phyloP scores from a whole-genome alignment of 2,329 filamentous ascomycete genomes.

The Cladorrhinum sp. region DNA sequence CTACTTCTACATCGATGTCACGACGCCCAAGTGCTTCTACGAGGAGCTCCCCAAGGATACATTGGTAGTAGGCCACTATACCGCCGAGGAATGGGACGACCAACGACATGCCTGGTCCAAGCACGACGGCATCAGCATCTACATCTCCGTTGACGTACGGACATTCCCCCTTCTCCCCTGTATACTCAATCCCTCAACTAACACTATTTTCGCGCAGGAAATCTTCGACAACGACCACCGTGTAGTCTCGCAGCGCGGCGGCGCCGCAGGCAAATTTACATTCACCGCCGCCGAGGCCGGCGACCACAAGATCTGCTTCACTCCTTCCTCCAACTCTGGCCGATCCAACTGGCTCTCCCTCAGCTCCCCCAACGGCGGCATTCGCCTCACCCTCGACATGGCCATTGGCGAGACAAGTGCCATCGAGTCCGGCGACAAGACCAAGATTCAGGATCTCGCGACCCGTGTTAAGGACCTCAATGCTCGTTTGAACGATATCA shows the following conservation, averaged over 20 bases:
- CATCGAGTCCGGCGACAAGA: conserved; percentile 91
- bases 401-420: conserved; percentile 91
- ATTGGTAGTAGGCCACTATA: conserved; percentile 89
- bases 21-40: conserved; percentile 89
- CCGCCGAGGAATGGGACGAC: conserved; percentile 78
- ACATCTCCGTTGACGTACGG: conserved; percentile 81
- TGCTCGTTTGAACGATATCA: conserved; percentile 78
- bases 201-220: no score
- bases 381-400: conserved; percentile 83
- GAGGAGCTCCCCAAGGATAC: conserved; percentile 98
- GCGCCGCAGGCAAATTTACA: conserved; percentile 78
- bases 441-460: conserved; percentile 86
- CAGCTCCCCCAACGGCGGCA: conserved; percentile 64
- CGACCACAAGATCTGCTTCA: conserved; percentile 94
- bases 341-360: conserved; percentile 69
- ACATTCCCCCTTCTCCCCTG: conserved; percentile 1
- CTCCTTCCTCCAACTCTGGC: conserved; percentile 70
- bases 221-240: conserved; percentile 97
- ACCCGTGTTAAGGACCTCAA: conserved; percentile 88
- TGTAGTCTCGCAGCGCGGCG: conserved; percentile 82
- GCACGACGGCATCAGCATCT: conserved; percentile 75
- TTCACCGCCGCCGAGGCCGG: conserved; percentile 94
- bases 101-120: conserved; percentile 64
- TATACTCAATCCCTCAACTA: conserved; percentile 5
- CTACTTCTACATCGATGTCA: conserved; percentile 92